Evolutionary conservation across 2,329 filamentous ascomycete species (phyloP).

Genomic region (Cordyceps tenuipes): DNA sequence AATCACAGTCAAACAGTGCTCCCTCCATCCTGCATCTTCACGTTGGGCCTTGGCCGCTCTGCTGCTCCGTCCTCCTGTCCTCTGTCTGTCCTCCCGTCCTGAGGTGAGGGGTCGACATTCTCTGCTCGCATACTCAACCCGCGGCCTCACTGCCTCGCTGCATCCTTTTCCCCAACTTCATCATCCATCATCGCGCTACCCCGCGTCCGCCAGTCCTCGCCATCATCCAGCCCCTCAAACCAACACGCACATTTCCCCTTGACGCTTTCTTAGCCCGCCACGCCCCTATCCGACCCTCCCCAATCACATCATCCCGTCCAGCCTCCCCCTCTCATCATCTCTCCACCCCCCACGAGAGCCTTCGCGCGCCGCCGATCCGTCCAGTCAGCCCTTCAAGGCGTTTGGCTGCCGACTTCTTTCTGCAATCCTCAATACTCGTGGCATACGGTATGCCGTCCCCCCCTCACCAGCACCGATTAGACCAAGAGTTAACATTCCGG

Average conservation of each 20-base stretch:
- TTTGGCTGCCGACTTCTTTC: background rate
- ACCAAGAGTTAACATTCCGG: background rate
- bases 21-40: too few species aligned
- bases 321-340: constrained; percentile 5
- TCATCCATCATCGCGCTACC: background rate
- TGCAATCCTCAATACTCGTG: background rate
- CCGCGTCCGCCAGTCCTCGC: background rate
- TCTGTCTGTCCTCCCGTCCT: background rate
- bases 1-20: background rate
- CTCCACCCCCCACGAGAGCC: background rate
- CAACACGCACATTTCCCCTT: background rate
- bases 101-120: background rate
- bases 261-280: background rate
- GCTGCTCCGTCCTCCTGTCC: background rate
- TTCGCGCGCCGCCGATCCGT: constrained; percentile 2
- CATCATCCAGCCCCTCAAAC: background rate
- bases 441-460: background rate
- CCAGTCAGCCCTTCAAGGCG: background rate
- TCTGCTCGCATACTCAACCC: background rate
- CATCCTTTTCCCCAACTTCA: background rate
- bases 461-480: background rate
- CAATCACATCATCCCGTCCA: constrained; percentile 9
- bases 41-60: background rate
- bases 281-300: background rate
- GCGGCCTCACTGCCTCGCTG: too few species aligned